Base-by-base conservation (phyloP, 2,329 filamentous ascomycete genomes). In the Trichoderma koningiopsis region DNA sequence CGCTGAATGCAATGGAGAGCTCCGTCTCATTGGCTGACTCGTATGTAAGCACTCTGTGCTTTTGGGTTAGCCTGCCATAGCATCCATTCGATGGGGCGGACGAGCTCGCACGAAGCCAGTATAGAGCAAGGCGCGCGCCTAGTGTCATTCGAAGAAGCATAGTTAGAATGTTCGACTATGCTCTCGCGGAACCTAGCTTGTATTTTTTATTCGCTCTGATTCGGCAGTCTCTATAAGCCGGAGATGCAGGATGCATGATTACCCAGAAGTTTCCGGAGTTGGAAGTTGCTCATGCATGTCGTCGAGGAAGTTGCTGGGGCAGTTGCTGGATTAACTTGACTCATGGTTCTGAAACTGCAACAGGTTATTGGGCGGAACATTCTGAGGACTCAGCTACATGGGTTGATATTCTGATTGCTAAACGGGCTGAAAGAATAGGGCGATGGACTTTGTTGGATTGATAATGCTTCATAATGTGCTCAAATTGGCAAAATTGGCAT, bases 21-120 rank as follows among this genome's bases (percentile, higher is more conserved):
- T 5, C 19, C 11, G 16, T 16, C 5, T 59, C 43, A 67, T 67
- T 67, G 63, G 63, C 5, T 40, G 35, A 11, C n/a, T 27, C 11
- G 63, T 2, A 2, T 47, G n/a, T n/a, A 49, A 49, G 47, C 47
- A 43, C 7, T 1, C 40, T 2, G 11, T 49, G 47, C 10, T 24
- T 49, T 49, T 24, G 19, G 29, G 55, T n/a, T 57, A 27, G 55
- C 3, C 19, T 13, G 19, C 29, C 6, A 13, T 14, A 1, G 49
- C 22, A 7, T n/a, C 53, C 49, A 27, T 4, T 4, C 24, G 55
- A 43, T 27, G 16, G 40, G 43, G 37, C 63, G 63, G 63, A 67
- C 63, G 37, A 67, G 22, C 29, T 67, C 63, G 63, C 53, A 67
- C 63, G 55, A 67, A 67, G 56, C 27, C 22, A 24, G 8, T 43